A percentile compares a stretch with the other conserved stretches of the same genome.
Conservation (phyloP, 352 stramenopile species). For the Globisporangium okanoganense region DNA sequence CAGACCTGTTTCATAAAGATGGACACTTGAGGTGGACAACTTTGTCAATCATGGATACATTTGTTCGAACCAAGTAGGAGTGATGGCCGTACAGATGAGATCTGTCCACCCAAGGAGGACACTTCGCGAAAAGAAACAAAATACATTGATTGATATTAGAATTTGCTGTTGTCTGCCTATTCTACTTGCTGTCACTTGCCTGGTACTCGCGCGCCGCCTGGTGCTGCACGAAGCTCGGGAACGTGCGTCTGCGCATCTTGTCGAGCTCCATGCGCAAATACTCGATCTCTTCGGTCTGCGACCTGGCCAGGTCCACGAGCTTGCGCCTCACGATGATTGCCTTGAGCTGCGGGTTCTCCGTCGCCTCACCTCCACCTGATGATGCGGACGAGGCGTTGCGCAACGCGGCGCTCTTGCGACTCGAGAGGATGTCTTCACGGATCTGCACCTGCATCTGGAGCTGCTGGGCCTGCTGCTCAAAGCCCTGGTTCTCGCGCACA, state of each 20-base stretch:
- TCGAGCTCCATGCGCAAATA: conserved; percentile 86
- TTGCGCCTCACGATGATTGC: conserved; percentile 85
- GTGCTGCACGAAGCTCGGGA: conserved; percentile 86
- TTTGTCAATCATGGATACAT: background rate
- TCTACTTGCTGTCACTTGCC: conserved; percentile 16
- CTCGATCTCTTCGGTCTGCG: conserved; percentile 92
- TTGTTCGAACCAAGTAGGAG: background rate
- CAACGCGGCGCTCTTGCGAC: conserved; percentile 47
- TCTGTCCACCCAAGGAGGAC: background rate
- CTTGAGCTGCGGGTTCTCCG: conserved; percentile 55
- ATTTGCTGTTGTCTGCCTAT: background rate
- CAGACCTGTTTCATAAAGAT: conserved; percentile 2
- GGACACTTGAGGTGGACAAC: background rate
- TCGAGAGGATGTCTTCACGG: conserved; percentile 83
- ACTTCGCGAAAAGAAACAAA: background rate
- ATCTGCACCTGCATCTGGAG: conserved; percentile 85
- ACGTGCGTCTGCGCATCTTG: conserved; percentile 89
- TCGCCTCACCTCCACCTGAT: conserved; percentile 16
- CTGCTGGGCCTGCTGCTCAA: conserved; percentile 72
- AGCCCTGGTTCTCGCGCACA: conserved; percentile 73
- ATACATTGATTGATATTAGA: background rate
- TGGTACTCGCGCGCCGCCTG: conserved; percentile 30
- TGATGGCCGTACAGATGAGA: background rate
- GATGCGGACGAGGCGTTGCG: conserved; percentile 19
- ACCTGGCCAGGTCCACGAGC: conserved; percentile 85